A percentile compares a stretch with the other conserved stretches of the same genome.
Conservation (phyloP, 129 eudicot genomes). For the Oenanthe sinensis region DNA sequence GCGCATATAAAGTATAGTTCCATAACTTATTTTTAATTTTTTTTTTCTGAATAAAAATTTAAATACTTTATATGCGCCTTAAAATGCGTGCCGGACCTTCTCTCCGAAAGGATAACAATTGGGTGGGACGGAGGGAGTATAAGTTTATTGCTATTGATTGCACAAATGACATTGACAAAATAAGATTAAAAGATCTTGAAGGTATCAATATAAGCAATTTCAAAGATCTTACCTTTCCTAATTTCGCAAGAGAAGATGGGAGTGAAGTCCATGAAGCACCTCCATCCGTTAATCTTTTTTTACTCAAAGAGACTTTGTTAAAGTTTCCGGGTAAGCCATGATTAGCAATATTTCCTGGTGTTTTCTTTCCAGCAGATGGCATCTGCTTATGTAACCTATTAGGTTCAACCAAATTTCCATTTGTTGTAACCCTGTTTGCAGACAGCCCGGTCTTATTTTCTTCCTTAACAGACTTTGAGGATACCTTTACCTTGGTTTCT, state of each 20-base stretch:
- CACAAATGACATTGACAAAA: not conserved
- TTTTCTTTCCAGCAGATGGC: conserved; percentile 47
- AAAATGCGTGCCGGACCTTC: too few relatives aligned
- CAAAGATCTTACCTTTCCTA: conserved; percentile 59
- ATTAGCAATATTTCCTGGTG: conserved; percentile 36
- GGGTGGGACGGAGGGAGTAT: too few relatives aligned
- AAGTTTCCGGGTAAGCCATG: conserved; percentile 60
- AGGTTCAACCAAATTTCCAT: conserved; percentile 42
- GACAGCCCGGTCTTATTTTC: conserved; percentile 42
- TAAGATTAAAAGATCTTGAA: not conserved
- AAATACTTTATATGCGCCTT: too few relatives aligned
- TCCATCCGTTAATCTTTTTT: conserved; percentile 50
- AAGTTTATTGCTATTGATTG: not conserved
- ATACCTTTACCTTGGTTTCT: conserved; percentile 22
- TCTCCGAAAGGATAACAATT: too few relatives aligned
- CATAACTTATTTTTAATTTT: too few relatives aligned
- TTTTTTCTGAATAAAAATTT: too few relatives aligned
- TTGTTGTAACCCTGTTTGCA: conserved; percentile 28
- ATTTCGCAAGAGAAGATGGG: conserved; percentile 76
- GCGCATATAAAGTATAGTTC: too few relatives aligned
- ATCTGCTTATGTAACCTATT: conserved; percentile 35
- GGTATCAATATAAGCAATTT: not conserved
- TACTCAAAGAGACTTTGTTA: conserved; percentile 65
- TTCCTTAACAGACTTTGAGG: conserved; percentile 38
- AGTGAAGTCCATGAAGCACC: conserved; percentile 72